phyloP scores from a whole-genome alignment of 805 yeast genomes.

The Yarrowia yakushimensis region DNA sequence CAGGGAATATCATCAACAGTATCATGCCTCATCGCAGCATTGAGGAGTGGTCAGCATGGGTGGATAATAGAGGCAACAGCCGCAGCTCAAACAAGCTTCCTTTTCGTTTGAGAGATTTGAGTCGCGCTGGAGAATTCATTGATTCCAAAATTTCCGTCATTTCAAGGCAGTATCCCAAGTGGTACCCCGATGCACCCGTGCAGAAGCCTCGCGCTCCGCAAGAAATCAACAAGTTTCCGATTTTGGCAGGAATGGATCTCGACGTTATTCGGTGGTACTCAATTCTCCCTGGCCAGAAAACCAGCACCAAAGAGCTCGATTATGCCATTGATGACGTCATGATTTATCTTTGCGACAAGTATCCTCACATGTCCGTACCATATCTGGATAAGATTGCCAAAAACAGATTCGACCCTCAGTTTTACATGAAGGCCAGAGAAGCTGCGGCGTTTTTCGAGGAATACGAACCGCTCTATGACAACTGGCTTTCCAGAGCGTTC shows the following conservation, averaged over 20 bases:
- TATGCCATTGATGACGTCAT: not conserved
- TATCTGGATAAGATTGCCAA: not conserved
- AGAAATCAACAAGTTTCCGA: not conserved
- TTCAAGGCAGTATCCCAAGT: not conserved
- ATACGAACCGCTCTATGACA: not conserved
- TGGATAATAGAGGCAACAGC: not conserved
- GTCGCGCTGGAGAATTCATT: not conserved
- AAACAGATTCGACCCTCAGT: not conserved
- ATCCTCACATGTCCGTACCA: not conserved
- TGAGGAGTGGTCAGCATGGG: slow-evolving; percentile 10
- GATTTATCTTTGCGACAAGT: not conserved
- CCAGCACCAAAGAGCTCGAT: not conserved
- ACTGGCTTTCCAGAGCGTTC: not conserved
- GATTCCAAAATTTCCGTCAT: not conserved
- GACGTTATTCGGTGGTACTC: not conserved
- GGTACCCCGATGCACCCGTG: slow-evolving; percentile 6
- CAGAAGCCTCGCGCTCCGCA: not conserved
- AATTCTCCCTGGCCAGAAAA: not conserved
- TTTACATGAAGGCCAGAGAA: not conserved
- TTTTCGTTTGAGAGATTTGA: not conserved
- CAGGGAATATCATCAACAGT: not conserved
- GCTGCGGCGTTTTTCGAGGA: not conserved
- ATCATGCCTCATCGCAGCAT: slow-evolving; percentile 14
- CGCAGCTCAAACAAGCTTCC: not conserved
- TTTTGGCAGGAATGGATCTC: not conserved